These are phyloP conservation scores for Hibiscus tridactylites DNA, from an alignment of 345 rosid species.

Conservation along the genomic window DNA sequence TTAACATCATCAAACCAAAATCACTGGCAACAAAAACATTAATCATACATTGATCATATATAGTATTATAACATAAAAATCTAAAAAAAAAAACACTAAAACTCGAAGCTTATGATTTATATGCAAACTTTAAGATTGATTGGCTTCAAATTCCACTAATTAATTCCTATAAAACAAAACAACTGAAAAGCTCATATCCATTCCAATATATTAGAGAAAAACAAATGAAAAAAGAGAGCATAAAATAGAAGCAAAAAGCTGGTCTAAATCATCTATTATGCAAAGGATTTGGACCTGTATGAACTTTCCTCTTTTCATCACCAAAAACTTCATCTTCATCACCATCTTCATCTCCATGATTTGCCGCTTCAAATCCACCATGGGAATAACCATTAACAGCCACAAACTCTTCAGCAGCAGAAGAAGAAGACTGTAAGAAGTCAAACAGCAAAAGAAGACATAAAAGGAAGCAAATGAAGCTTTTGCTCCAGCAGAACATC, in stretches of 20 bases:
- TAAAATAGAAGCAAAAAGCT: not conserved
- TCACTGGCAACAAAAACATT: not conserved
- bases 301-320: constrained; percentile 16
- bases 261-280: constrained; percentile 13
- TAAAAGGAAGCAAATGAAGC: not conserved
- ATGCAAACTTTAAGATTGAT: not conserved
- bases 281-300: constrained; percentile 20
- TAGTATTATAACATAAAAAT: not conserved
- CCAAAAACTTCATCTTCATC: not conserved
- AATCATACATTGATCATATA: not conserved
- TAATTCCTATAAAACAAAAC: not conserved
- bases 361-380: constrained; percentile 5
- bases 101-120: not conserved
- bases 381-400: not conserved
- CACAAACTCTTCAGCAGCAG: not conserved
- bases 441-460: not conserved
- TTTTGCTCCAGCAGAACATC: constrained; percentile 2
- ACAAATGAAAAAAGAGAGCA: not conserved
- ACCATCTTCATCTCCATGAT: not conserved
- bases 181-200: not conserved
- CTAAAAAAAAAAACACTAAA: not conserved
- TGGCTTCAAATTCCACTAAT: not conserved
- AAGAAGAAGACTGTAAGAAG: not conserved
- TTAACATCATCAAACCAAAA: not conserved
- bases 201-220: not conserved